Evolutionary conservation across 768 basidiomycete genomes (phyloP).

Genomic region (Cystobasidium onofrii): DNA sequence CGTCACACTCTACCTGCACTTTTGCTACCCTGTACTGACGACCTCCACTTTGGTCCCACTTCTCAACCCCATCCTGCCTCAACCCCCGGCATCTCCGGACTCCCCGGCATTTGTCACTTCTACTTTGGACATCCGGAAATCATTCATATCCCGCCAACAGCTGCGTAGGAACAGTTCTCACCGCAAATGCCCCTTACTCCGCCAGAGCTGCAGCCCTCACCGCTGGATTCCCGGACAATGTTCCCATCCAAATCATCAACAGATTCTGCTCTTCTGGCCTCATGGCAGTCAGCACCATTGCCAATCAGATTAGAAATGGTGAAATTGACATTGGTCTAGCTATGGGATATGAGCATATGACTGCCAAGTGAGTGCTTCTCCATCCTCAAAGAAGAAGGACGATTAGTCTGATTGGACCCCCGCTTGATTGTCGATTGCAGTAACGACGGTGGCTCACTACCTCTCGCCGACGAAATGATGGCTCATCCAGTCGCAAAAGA

Average conservation of each 20-base stretch:
- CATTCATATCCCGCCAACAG: background rate
- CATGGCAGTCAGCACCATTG: slow-evolving; percentile 70
- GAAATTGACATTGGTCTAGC: slow-evolving; percentile 83
- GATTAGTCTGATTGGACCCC: background rate
- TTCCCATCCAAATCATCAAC: slow-evolving; percentile 73
- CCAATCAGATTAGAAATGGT: slow-evolving; percentile 65
- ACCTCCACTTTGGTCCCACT: no score
- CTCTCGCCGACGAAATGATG: slow-evolving; percentile 60
- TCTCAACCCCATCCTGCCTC: background rate
- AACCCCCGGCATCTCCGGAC: background rate
- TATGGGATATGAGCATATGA: slow-evolving; percentile 85
- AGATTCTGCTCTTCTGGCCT: slow-evolving; percentile 84
- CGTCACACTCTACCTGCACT: background rate
- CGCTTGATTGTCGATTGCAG: slow-evolving; percentile 54
- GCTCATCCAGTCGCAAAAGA: slow-evolving; percentile 63
- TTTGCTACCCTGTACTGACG: background rate
- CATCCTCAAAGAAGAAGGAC: background rate
- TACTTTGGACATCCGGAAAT: no score
- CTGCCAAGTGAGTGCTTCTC: slow-evolving; percentile 45
- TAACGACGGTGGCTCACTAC: slow-evolving; percentile 53
- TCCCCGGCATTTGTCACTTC: no score
- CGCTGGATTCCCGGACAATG: slow-evolving; percentile 52
- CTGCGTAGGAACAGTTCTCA: slow-evolving; percentile 58
- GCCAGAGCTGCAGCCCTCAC: slow-evolving; percentile 87
- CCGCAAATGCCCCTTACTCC: slow-evolving; percentile 26